phyloP scores from a whole-genome alignment of 495 filamentous ascomycete species.

The Aspergillus steynii region DNA sequence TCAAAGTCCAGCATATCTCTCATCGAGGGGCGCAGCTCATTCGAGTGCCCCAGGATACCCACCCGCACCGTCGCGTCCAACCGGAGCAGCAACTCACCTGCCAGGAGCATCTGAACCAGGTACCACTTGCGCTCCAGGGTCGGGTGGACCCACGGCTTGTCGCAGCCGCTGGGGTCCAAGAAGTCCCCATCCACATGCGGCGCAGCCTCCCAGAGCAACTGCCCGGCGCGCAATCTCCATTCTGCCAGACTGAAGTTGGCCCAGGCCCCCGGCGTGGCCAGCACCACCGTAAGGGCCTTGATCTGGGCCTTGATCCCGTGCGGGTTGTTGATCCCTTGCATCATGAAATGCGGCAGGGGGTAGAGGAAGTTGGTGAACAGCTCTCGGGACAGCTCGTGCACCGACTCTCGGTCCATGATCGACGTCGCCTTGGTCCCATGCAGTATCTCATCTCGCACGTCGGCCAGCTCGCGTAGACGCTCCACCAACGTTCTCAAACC shows the following conservation, averaged over 20 bases:
- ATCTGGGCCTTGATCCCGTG: constrained; percentile 53
- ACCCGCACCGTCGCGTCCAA: constrained; percentile 66
- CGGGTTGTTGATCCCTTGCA: constrained; percentile 26
- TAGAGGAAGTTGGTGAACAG: constrained; percentile 49
- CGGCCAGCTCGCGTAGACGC: constrained; percentile 43
- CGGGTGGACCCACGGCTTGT: constrained; percentile 33
- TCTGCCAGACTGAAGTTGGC: constrained; percentile 76
- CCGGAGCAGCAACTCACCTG: constrained; percentile 74
- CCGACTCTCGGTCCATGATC: constrained; percentile 43
- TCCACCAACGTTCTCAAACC: constrained; percentile 37
- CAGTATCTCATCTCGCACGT: constrained; percentile 40
- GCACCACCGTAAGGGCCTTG: constrained; percentile 45
- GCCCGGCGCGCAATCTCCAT: constrained; percentile 78
- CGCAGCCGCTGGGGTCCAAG: constrained; percentile 40
- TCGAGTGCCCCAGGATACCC: constrained; percentile 51
- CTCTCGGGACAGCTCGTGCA: constrained; percentile 45
- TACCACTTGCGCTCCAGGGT: constrained; percentile 70
- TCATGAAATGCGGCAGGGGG: constrained; percentile 29
- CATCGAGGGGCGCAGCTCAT: constrained; percentile 46
- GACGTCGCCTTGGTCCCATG: constrained; percentile 32
- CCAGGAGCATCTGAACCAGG: constrained; percentile 74
- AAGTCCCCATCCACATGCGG: constrained; percentile 53
- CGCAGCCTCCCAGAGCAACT: constrained; percentile 71
- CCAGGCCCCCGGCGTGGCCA: constrained; percentile 59
- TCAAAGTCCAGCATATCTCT: constrained; percentile 66